phyloP scores from a whole-genome alignment of 768 basidiomycete species.

The Mycena sanguinolenta region DNA sequence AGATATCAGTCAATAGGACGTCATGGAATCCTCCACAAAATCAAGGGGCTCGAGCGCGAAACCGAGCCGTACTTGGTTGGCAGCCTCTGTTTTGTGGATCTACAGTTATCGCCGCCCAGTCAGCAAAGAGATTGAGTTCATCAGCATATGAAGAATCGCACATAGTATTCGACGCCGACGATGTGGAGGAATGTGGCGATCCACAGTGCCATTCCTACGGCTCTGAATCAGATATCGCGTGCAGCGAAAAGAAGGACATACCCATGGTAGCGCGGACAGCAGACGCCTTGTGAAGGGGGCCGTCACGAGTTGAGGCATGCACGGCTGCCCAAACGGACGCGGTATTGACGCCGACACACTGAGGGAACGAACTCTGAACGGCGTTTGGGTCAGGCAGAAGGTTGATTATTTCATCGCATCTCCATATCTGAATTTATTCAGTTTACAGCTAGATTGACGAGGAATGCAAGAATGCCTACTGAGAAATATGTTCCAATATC shows the following conservation, averaged over 20 bases:
- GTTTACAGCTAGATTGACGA: neutral
- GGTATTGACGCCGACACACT: constrained; percentile 37
- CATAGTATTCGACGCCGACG: constrained; percentile 42
- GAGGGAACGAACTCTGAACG: constrained; percentile 32
- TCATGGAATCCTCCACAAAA: constrained; percentile 14
- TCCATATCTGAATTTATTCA: constrained; percentile 34
- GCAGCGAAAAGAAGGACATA: neutral
- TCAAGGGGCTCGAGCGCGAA: constrained; percentile 36
- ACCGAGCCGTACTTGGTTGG: constrained; percentile 33
- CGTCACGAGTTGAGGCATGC: constrained; percentile 36
- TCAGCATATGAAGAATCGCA: constrained; percentile 25
- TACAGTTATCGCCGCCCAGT: neutral
- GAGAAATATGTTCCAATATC: constrained; percentile 43
- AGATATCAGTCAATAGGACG: constrained; percentile 19
- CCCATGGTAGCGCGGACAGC: constrained; percentile 39
- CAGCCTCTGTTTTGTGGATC: constrained; percentile 25
- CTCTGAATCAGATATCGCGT: neutral
- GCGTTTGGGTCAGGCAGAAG: constrained; percentile 28
- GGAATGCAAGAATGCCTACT: constrained; percentile 20
- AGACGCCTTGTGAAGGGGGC: constrained; percentile 34
- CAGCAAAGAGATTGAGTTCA: neutral
- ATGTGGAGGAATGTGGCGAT: constrained; percentile 41
- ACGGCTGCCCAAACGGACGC: constrained; percentile 37
- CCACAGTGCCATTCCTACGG: constrained; percentile 43
- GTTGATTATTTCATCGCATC: constrained; percentile 43